phyloP scores from a whole-genome alignment of 805 yeast species.

The Danielia reshetovae region DNA sequence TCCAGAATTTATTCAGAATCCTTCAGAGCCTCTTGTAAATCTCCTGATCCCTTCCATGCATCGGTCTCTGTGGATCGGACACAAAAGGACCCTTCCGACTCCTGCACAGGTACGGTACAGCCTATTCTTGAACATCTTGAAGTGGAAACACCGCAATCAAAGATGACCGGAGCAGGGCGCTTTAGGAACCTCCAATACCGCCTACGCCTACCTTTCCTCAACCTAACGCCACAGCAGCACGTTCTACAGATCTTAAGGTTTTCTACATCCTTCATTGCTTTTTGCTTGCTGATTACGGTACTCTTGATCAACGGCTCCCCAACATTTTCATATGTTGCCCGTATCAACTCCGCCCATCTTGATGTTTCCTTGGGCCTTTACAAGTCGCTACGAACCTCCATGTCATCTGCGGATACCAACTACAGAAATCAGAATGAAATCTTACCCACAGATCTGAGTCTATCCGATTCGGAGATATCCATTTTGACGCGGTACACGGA shows the following conservation, averaged over 20 bases:
- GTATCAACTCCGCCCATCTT: slow-evolving; percentile 47
- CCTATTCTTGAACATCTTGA: too few species aligned
- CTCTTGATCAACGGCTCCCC: slow-evolving; percentile 4
- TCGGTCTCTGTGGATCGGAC: too few species aligned
- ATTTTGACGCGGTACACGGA: slow-evolving; percentile 44
- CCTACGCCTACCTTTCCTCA: slow-evolving; percentile 16
- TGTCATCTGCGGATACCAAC: slow-evolving; percentile 11
- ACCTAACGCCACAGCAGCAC: slow-evolving; percentile 24
- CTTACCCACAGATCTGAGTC: slow-evolving; percentile 25
- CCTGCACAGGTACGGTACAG: too few species aligned
- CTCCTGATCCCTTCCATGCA: too few species aligned
- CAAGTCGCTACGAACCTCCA: slow-evolving; percentile 20
- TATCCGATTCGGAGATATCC: slow-evolving; percentile 48
- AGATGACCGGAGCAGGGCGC: too few species aligned
- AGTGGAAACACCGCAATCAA: too few species aligned
- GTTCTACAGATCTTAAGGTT: slow-evolving; percentile 25
- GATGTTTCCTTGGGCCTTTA: slow-evolving; percentile 55
- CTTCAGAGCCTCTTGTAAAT: too few species aligned
- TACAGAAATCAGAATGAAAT: slow-evolving; percentile 12
- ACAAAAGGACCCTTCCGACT: too few species aligned
- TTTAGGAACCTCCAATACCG: not conserved
- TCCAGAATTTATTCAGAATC: too few species aligned
- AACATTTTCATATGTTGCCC: slow-evolving; percentile 22
- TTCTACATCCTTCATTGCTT: slow-evolving; percentile 11
- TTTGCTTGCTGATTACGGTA: slow-evolving; percentile 4